These are phyloP conservation scores for Zymoseptoria pseudotritici DNA, from an alignment of 2,329 filamentous ascomycete species.

Conservation along the genomic window DNA sequence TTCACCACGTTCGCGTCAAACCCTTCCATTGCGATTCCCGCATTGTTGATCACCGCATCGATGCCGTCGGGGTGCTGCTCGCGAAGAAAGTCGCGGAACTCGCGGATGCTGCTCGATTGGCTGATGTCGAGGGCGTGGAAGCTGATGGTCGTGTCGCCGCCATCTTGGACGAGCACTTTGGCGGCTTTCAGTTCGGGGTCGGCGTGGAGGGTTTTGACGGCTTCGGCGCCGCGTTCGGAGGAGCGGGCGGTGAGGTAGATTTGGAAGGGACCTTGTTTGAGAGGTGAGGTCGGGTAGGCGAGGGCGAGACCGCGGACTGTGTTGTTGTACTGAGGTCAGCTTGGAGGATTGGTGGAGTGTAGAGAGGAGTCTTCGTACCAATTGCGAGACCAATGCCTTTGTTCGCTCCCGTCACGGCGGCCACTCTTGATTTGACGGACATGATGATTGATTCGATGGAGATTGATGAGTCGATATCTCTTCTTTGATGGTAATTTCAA, in stretches of 20 bases:
- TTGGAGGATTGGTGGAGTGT: background rate
- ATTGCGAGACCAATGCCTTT: slow-evolving; percentile 46
- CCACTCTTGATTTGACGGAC: slow-evolving; percentile 32
- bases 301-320: slow-evolving; percentile 47
- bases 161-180: slow-evolving; percentile 37
- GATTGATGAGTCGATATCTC: background rate
- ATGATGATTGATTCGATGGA: slow-evolving; percentile 10
- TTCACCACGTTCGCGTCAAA: slow-evolving; percentile 42
- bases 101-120: slow-evolving; percentile 37
- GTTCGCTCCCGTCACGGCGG: slow-evolving; percentile 49
- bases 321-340: background rate
- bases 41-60: slow-evolving; percentile 50
- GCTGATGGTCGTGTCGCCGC: slow-evolving; percentile 41
- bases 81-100: slow-evolving; percentile 37
- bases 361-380: slow-evolving; percentile 22
- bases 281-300: slow-evolving; percentile 44
- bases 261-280: slow-evolving; percentile 42
- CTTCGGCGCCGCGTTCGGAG: slow-evolving; percentile 40
- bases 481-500: background rate
- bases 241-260: slow-evolving; percentile 50
- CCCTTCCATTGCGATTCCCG: slow-evolving; percentile 31
- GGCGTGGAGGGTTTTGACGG: slow-evolving; percentile 36
- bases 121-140: slow-evolving; percentile 45
- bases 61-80: slow-evolving; percentile 42
- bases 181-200: slow-evolving; percentile 41